Evolutionary conservation across 139 green algal genomes (phyloP), one percentile per base, ranked within the genome.

Genomic region (Chlorella sp.): DNA sequence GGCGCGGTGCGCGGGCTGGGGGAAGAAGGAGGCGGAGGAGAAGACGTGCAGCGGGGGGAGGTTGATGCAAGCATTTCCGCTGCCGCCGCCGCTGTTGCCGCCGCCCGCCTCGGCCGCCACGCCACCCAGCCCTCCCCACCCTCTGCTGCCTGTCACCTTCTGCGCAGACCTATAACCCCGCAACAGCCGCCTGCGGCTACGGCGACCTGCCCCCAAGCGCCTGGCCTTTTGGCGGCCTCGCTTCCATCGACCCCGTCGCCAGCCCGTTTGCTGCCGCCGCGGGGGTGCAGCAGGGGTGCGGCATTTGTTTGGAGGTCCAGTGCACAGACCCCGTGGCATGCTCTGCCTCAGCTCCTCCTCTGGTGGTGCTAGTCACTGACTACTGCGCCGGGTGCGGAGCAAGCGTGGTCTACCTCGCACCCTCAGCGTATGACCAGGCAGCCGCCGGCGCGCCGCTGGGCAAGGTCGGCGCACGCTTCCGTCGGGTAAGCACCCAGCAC

Each of bases 291-390:
- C 68, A 87, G 36, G 88, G 88, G 34, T 91, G 88, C 48, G 88
- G 81, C 40, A 22, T 83, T 4, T 91, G 88, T 68, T 68, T 91
- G 66, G 81, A 91, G 66, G 81, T 91, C 42, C 66, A 91, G 64
- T 91, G 88, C 48, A 76, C 68, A 4, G 81, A 87, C 5, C 11
- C 64, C 9, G 18, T 34, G 1, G 61, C 60, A 19, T 89, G 85
- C 85, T 71, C 42, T 42, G 24, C 71, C n/a, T 26, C 83, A 40
- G 22, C 64, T 9, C 37, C 32, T 19, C n/a, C 85, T 0, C n/a
- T 89, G 85, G 26, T 89, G 34, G 80, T 83, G 42, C 88, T 69
- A 0, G 81, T 91, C 9, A 84, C 68, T 0, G 88, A 91, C 22
- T n/a, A 57, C 32, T 91, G 88, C 66, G 26, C 42, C 24, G 81